Conservation (phyloP, 164 flowering plant genomes). For the Dillenia suffruticosa region DNA sequence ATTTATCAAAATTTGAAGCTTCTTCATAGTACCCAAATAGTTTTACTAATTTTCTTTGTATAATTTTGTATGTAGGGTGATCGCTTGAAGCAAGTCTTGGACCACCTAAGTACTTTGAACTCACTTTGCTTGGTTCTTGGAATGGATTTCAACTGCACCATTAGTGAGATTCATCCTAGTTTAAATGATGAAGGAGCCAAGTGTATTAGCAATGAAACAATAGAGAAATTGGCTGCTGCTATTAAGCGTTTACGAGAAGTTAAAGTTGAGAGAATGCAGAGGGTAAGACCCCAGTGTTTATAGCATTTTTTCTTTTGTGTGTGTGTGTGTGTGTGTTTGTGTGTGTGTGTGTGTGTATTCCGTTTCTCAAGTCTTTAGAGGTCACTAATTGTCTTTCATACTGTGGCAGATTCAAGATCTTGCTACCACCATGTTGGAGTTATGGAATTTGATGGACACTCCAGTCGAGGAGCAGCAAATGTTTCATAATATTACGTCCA, state of each 20-base stretch:
- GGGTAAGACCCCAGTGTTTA: constrained; percentile 28
- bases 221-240: constrained; percentile 35
- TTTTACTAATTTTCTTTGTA: neutral
- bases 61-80: constrained; percentile 37
- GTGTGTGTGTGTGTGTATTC: neutral
- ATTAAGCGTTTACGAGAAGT: constrained; percentile 44
- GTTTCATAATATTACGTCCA: constrained; percentile 68
- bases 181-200: constrained; percentile 41
- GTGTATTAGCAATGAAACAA: constrained; percentile 42
- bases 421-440: constrained; percentile 60
- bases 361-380: neutral
- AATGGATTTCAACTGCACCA: constrained; percentile 50
- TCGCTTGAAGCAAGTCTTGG: constrained; percentile 56
- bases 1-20: neutral
- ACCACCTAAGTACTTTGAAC: constrained; percentile 38
- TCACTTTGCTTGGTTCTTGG: constrained; percentile 72
- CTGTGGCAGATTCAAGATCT: constrained; percentile 67
- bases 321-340: neutral
- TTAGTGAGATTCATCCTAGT: constrained; percentile 50
- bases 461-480: constrained; percentile 68
- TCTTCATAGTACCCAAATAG: neutral
- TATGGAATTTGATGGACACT: constrained; percentile 90
- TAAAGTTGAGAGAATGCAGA: constrained; percentile 59
- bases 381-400: neutral
- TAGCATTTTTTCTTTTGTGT: neutral